phyloP scores from a whole-genome alignment of 805 yeast species.

The Saturnispora silvae region DNA sequence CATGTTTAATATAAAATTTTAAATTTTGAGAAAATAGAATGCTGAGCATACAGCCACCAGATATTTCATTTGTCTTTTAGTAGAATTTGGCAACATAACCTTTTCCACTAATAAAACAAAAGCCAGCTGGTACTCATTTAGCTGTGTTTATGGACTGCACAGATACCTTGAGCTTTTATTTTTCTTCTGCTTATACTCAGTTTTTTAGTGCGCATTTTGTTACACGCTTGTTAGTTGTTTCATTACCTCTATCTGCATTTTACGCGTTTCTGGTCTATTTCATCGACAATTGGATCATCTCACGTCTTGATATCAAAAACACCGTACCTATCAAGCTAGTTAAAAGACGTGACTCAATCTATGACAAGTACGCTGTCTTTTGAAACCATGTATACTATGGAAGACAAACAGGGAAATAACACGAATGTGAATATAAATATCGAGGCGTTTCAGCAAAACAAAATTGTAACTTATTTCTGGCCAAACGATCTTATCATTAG shows the following conservation, averaged over 20 bases:
- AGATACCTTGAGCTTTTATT: neutral
- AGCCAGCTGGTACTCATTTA: no score
- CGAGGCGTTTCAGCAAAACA: no score
- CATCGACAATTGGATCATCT: constrained; percentile 9
- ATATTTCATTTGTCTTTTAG: no score
- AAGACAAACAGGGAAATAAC: neutral
- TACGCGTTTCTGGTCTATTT: constrained; percentile 2
- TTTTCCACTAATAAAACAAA: no score
- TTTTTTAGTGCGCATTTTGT: constrained; percentile 1
- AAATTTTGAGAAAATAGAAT: neutral
- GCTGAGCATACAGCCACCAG: constrained; percentile 3
- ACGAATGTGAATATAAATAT: neutral
- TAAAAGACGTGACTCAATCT: constrained; percentile 13
- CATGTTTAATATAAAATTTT: constrained; percentile 7
- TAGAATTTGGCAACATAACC: no score
- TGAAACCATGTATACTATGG: no score
- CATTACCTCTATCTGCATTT: constrained; percentile 1
- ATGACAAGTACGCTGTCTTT: constrained; percentile 2
- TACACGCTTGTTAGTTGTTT: constrained; percentile 5
- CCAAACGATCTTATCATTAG: constrained; percentile 19
- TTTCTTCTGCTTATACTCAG: neutral
- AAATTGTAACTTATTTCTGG: constrained; percentile 21
- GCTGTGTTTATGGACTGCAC: no score
- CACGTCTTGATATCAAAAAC: constrained; percentile 3
- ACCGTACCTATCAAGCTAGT: constrained; percentile 5